phyloP scores from a whole-genome alignment of 2,329 filamentous ascomycete genomes.

The Gnomoniopsis sp. region DNA sequence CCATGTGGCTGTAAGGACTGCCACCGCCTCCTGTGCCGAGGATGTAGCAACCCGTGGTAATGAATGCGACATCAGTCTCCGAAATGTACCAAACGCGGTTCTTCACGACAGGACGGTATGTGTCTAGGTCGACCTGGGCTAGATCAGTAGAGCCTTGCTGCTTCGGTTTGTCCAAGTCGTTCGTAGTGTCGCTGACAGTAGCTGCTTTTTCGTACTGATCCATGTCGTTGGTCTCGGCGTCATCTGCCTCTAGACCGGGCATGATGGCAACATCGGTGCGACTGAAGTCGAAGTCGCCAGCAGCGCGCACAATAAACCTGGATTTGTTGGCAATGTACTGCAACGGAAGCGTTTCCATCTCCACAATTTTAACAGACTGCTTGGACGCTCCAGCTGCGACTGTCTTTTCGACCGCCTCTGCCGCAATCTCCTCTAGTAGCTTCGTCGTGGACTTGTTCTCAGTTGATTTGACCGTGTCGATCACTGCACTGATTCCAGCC shows the following conservation, averaged over 20 bases:
- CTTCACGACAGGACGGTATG: conserved; percentile 47
- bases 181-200: not conserved
- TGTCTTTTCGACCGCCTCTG: conserved; percentile 41
- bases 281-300: conserved; percentile 52
- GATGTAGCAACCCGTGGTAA: conserved; percentile 57
- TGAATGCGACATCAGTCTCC: conserved; percentile 55
- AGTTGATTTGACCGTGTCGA: conserved; percentile 49
- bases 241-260: not conserved
- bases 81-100: conserved; percentile 55
- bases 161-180: conserved; percentile 8
- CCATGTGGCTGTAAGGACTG: conserved; percentile 48
- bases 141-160: conserved; percentile 10
- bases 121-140: conserved; percentile 30
- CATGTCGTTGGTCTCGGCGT: conserved; percentile 18
- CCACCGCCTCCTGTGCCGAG: conserved; percentile 60
- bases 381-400: conserved; percentile 43
- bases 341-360: conserved; percentile 52
- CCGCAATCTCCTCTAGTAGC: conserved; percentile 34
- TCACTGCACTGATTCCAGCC: conserved; percentile 53
- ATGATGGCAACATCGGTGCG: conserved; percentile 25
- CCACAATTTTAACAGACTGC: conserved; percentile 44
- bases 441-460: conserved; percentile 36
- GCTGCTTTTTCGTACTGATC: conserved; percentile 25
- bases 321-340: conserved; percentile 53
- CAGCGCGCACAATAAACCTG: conserved; percentile 56